phyloP scores from a whole-genome alignment of 108 stramenopile genomes.

The Parietichytrium sp. region DNA sequence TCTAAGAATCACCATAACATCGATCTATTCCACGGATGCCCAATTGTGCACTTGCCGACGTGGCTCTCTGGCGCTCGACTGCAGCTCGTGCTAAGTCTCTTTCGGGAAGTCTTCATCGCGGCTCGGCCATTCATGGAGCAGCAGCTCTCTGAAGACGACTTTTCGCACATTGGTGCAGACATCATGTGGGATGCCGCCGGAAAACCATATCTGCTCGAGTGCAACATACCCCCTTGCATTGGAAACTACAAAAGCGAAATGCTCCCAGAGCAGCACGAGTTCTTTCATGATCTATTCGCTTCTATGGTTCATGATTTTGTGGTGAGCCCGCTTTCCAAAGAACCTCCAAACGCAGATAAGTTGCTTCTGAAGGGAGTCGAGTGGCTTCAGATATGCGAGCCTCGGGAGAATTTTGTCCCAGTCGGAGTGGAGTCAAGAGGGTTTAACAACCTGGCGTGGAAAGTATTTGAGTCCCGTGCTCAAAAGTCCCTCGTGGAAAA shows the following conservation, averaged over 20 bases:
- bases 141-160: not conserved
- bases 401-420: not conserved
- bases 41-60: not conserved
- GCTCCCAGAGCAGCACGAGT: not conserved
- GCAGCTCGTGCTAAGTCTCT: not conserved
- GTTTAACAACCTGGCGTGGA: conserved; percentile 23
- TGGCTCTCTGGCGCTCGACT: not conserved
- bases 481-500: too few species aligned
- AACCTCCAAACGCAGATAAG: not conserved
- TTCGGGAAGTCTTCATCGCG: not conserved
- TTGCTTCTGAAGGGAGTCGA: too few species aligned
- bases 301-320: not conserved
- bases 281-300: not conserved
- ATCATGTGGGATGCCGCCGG: not conserved
- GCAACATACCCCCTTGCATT: conserved; percentile 13
- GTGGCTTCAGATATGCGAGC: conserved; percentile 6
- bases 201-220: not conserved
- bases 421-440: not conserved
- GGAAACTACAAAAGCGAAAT: not conserved
- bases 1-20: conserved; percentile 16
- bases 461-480: not conserved
- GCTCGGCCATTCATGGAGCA: conserved; percentile 21
- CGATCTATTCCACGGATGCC: conserved; percentile 33
- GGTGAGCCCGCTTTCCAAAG: not conserved
- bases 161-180: not conserved